Conservation (phyloP, 805 yeast species). For the Ogataea trehaloabstinens region DNA sequence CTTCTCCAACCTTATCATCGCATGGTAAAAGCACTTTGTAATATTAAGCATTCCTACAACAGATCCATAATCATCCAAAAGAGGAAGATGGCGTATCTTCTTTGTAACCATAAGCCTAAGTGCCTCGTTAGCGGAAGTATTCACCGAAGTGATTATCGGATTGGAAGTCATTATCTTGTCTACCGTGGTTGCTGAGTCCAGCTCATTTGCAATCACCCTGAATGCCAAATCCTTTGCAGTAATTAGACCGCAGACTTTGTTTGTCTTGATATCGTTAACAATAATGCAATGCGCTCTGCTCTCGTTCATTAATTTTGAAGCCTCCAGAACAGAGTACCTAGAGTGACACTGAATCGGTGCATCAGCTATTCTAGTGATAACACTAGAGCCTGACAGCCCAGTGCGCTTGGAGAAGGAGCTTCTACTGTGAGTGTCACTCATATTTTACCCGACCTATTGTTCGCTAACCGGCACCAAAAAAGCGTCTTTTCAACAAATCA, state of each 20-base stretch:
- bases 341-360: slow-evolving; percentile 36
- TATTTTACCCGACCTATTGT: no score
- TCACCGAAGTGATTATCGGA: slow-evolving; percentile 35
- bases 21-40: slow-evolving; percentile 46
- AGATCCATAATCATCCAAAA: slow-evolving; percentile 32
- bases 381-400: slow-evolving; percentile 11
- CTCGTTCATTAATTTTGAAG: slow-evolving; percentile 38
- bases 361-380: slow-evolving; percentile 33
- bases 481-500: no score
- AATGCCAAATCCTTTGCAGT: slow-evolving; percentile 49
- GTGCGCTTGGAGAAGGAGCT: slow-evolving; percentile 4
- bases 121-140: slow-evolving; percentile 42
- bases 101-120: slow-evolving; percentile 40
- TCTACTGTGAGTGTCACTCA: not conserved
- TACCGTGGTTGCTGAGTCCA: slow-evolving; percentile 28
- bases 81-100: slow-evolving; percentile 43
- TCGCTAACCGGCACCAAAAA: not conserved
- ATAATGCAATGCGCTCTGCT: slow-evolving; percentile 40
- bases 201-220: slow-evolving; percentile 35
- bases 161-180: slow-evolving; percentile 38
- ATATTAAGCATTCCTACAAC: slow-evolving; percentile 46
- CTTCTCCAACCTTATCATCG: slow-evolving; percentile 41
- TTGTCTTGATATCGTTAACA: slow-evolving; percentile 30
- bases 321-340: slow-evolving; percentile 30
- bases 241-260: slow-evolving; percentile 37